Evolutionary conservation across 1,139 yeast genomes (phyloP).

Genomic region (Saccharomyces hybrid): DNA sequence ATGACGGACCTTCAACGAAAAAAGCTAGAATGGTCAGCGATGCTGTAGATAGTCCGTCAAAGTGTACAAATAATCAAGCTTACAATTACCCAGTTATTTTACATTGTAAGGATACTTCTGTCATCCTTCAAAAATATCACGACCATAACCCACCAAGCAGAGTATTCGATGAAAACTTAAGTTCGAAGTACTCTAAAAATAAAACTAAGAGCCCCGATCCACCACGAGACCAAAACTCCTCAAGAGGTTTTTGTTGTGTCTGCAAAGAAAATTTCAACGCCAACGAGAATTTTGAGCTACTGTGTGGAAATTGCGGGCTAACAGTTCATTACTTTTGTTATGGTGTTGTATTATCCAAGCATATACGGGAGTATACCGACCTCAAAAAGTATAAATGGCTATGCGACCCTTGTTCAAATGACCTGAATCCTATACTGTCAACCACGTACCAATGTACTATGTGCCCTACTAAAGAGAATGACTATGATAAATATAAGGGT

Average conservation of each 20-base stretch:
- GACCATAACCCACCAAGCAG: not conserved
- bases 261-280: conserved; percentile 45
- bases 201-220: not conserved
- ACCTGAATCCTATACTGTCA: conserved; percentile 50
- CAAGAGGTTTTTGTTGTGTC: conserved; percentile 43
- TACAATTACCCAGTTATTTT: not conserved
- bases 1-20: not conserved
- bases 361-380: not conserved
- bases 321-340: conserved; percentile 66
- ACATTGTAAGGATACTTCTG: not conserved
- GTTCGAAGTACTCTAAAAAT: not conserved
- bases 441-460: conserved; percentile 58
- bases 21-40: not conserved
- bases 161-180: not conserved
- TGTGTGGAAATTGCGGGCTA: conserved; percentile 64
- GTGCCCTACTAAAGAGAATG: conserved; percentile 51
- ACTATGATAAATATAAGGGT: conserved; percentile 39
- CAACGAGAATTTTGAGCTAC: conserved; percentile 31
- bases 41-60: not conserved
- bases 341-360: conserved; percentile 37
- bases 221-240: not conserved
- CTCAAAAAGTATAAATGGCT: conserved; percentile 46
- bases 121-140: not conserved
- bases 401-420: conserved; percentile 78
- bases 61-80: not conserved